Conservation (phyloP, 2,329 filamentous ascomycete genomes). For the Stylonectria norvegica region DNA sequence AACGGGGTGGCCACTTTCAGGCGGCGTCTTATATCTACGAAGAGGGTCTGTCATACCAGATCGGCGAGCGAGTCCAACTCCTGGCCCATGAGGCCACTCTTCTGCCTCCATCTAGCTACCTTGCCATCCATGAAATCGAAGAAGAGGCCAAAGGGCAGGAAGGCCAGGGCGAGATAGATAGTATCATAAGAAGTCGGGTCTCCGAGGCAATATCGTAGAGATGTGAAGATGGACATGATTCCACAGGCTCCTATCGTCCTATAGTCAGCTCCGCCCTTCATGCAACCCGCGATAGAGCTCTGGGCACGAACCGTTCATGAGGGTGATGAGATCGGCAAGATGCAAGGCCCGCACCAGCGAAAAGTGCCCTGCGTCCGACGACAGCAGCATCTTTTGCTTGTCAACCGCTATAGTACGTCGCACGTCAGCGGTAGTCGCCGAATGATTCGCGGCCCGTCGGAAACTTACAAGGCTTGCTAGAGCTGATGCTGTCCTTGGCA, state of each 20-base stretch:
- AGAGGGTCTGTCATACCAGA: constrained; percentile 57
- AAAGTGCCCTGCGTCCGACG: constrained; percentile 70
- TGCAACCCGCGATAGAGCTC: not conserved
- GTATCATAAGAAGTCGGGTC: constrained; percentile 62
- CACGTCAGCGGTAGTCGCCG: constrained; percentile 2
- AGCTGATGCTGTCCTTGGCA: constrained; percentile 28
- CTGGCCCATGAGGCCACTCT: constrained; percentile 96
- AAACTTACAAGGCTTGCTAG: constrained; percentile 34
- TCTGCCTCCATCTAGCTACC: constrained; percentile 92
- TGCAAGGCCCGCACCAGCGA: constrained; percentile 67
- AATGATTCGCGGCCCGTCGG: not conserved
- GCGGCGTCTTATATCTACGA: too few species aligned
- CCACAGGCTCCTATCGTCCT: constrained; percentile 55
- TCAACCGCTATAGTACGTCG: constrained; percentile 51
- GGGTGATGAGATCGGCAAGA: constrained; percentile 78
- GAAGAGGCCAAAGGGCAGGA: constrained; percentile 91
- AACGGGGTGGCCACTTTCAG: too few species aligned
- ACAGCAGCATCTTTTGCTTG: constrained; percentile 73
- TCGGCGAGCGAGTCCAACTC: constrained; percentile 95
- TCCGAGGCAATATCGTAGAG: constrained; percentile 85
- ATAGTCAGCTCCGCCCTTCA: constrained; percentile 5
- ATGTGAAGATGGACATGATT: constrained; percentile 93
- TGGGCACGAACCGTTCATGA: constrained; percentile 63
- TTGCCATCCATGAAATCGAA: constrained; percentile 98
- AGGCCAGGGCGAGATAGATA: constrained; percentile 76